Evolutionary conservation across 1,139 yeast genomes (phyloP), one percentile per base, ranked within the genome.

Genomic region (Magnusiomyces fungicola): DNA sequence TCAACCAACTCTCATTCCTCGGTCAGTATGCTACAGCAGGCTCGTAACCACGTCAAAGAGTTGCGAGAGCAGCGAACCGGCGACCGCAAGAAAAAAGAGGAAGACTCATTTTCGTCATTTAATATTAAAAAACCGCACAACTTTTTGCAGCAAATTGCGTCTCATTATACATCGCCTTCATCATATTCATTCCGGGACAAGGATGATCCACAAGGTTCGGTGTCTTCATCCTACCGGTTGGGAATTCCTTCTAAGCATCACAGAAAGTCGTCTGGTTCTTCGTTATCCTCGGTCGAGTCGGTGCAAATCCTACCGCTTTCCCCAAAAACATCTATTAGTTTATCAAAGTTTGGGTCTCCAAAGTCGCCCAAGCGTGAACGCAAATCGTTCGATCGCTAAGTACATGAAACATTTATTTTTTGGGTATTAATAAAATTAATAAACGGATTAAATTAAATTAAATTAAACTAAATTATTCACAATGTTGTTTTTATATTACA

Each of bases 301-400:
- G 36, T 32, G 6, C 36, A 32, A 32, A 32, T 32, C 16, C 36
- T 32, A 9, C 36, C 36, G n/a, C 16, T 32, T 14, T 32, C 36
- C 18, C 36, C 36, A 32, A 32, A 32, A 32, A 12, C 36, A 12
- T 7, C 36, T 9, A 32, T 32, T 5, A n/a, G 36, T 14, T 14
- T 32, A 18, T 32, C 36, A 32, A 32, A 32, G 36, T 32, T 32
- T 32, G 36, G 36, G 16, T 32, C 36, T 5, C 36, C 36, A 32
- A 7, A 18, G 36, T 32, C 36, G 16, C 36, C 36, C 16, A 32
- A 32, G 16, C 9, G 16, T 9, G 36, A 32, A 32, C 36, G 36
- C 36, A 32, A 32, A n/a, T 32, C 36, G 16, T 32, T 32, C n/a
- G 36, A 32, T 32, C 36, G 36, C n/a, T 32, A 32, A 32, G 36